Evolutionary conservation across 768 basidiomycete species (phyloP).

Genomic region (Lactarius deliciosus): DNA sequence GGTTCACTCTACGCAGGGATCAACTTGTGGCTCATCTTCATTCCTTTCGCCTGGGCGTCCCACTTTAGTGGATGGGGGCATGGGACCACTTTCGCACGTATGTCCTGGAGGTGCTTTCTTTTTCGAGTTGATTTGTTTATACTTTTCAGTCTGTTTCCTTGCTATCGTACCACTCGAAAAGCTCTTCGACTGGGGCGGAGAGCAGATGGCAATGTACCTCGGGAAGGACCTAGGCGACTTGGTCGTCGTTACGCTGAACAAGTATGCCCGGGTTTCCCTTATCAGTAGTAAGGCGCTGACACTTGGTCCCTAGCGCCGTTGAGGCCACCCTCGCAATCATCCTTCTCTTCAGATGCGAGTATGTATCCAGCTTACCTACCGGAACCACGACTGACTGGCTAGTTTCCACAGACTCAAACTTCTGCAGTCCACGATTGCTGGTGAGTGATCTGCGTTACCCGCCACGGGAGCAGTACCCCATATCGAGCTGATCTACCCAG

Average conservation of each 20-base stretch:
- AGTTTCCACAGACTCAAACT: constrained; percentile 49
- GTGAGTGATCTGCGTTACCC: constrained; percentile 35
- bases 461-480: neutral
- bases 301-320: constrained; percentile 47
- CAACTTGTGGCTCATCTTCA: constrained; percentile 31
- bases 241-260: constrained; percentile 62
- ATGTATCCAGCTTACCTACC: constrained; percentile 34
- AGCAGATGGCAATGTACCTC: constrained; percentile 54
- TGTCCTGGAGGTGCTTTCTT: constrained; percentile 6
- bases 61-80: constrained; percentile 31
- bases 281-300: neutral
- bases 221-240: constrained; percentile 64
- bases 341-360: constrained; percentile 70
- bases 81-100: constrained; percentile 31
- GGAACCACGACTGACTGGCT: neutral
- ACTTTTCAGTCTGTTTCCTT: constrained; percentile 55
- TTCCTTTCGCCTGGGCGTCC: constrained; percentile 35
- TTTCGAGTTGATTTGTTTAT: neutral
- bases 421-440: constrained; percentile 67
- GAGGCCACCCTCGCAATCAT: constrained; percentile 73
- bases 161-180: constrained; percentile 65
- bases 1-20: constrained; percentile 22
- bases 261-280: constrained; percentile 41
- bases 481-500: constrained; percentile 34
- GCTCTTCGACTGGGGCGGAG: constrained; percentile 65